These are phyloP conservation scores for Colletotrichum sp. DNA, from an alignment of 2,329 filamentous ascomycete species.

Conservation along the genomic window DNA sequence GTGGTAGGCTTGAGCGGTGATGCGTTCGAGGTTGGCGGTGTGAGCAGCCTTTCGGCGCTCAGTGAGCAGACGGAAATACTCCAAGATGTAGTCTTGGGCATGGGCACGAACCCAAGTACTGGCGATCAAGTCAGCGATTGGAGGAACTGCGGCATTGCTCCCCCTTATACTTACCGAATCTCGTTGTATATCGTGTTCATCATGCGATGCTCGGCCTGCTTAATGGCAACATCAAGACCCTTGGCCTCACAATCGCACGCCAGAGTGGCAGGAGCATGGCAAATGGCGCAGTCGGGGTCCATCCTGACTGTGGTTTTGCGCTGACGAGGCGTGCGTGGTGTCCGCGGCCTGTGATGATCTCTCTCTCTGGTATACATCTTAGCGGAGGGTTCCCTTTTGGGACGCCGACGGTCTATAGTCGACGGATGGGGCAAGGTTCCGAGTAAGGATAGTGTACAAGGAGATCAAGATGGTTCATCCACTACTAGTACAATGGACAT, in stretches of 20 bases:
- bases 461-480: slow-evolving; percentile 23
- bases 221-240: slow-evolving; percentile 65
- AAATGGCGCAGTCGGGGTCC: slow-evolving; percentile 75
- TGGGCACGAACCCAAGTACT: slow-evolving; percentile 70
- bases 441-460: slow-evolving; percentile 34
- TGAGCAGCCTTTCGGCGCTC: slow-evolving; percentile 66
- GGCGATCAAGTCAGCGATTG: slow-evolving; percentile 21
- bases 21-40: slow-evolving; percentile 58
- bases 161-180: slow-evolving; percentile 57
- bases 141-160: slow-evolving; percentile 1
- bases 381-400: slow-evolving; percentile 34
- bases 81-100: slow-evolving; percentile 71
- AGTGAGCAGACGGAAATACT: slow-evolving; percentile 67
- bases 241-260: slow-evolving; percentile 72
- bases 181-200: slow-evolving; percentile 68
- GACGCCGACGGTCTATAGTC: slow-evolving; percentile 20
- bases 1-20: slow-evolving; percentile 60
- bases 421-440: neutral
- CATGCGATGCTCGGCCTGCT: slow-evolving; percentile 67
- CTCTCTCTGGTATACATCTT: slow-evolving; percentile 57
- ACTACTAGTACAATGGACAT: slow-evolving; percentile 22
- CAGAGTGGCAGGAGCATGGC: slow-evolving; percentile 61
- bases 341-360: slow-evolving; percentile 24
- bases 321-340: slow-evolving; percentile 15
- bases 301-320: slow-evolving; percentile 63